These are phyloP conservation scores for Pichia sp. DNA, from an alignment of 1,139 yeast species.

Conservation along the genomic window DNA sequence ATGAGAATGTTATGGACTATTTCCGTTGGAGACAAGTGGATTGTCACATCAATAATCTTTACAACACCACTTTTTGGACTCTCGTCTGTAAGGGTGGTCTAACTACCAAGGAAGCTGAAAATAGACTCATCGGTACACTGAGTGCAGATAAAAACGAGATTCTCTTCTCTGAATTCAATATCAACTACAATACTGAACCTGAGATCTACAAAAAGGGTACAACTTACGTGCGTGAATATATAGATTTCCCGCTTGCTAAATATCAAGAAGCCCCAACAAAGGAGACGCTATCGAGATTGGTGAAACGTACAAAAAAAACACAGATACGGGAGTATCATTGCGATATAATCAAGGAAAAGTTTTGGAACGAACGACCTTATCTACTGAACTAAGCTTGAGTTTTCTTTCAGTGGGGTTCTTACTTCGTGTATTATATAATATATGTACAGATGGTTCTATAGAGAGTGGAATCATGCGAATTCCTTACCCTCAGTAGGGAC, in stretches of 20 bases:
- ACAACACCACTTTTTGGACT: constrained; percentile 91
- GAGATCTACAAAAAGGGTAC: constrained; percentile 89
- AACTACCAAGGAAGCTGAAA: constrained; percentile 74
- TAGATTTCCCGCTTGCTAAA: constrained; percentile 7
- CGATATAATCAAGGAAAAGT: constrained; percentile 51
- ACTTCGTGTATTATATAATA: background rate
- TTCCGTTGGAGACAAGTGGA: constrained; percentile 96
- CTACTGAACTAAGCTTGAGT: constrained; percentile 5
- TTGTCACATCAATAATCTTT: constrained; percentile 90
- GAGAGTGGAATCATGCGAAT: constrained; percentile 15
- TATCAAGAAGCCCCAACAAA: constrained; percentile 10
- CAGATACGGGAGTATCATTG: constrained; percentile 40
- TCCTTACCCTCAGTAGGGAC: constrained; percentile 18
- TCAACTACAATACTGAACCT: constrained; percentile 86
- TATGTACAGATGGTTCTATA: constrained; percentile 7
- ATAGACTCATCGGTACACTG: constrained; percentile 62
- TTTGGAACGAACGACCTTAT: constrained; percentile 45
- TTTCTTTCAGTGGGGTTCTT: background rate
- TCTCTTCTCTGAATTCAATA: constrained; percentile 64
- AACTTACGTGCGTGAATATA: constrained; percentile 49
- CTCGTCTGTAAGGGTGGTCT: constrained; percentile 65
- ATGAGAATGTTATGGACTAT: constrained; percentile 61
- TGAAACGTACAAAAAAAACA: constrained; percentile 44
- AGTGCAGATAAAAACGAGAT: constrained; percentile 86
- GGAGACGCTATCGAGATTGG: constrained; percentile 33